These are phyloP conservation scores for Talaromyces ruber DNA, from an alignment of 495 filamentous ascomycete species.

Conservation along the genomic window DNA sequence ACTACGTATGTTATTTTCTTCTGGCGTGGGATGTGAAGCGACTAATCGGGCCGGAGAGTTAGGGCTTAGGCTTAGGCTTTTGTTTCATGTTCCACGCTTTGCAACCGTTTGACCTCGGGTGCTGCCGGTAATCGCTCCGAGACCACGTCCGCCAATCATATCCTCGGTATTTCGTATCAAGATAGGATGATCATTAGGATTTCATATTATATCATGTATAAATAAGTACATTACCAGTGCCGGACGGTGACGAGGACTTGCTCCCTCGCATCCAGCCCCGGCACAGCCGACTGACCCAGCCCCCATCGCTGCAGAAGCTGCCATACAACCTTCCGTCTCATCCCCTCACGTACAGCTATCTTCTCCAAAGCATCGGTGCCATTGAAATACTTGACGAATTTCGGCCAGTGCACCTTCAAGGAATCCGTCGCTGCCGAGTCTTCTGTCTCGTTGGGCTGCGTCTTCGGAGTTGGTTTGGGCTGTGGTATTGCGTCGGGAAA, in stretches of 20 bases:
- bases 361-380: conserved; percentile 81
- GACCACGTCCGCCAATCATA: background rate
- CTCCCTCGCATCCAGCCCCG: conserved; percentile 27
- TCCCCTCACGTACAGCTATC: conserved; percentile 67
- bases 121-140: background rate
- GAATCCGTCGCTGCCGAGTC: conserved; percentile 45
- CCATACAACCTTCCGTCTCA: conserved; percentile 79
- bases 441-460: conserved; percentile 30
- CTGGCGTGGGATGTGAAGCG: background rate
- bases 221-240: conserved; percentile 28
- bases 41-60: background rate
- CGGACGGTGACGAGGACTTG: conserved; percentile 34
- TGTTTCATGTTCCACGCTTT: background rate
- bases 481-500: conserved; percentile 33
- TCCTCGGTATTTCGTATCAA: background rate
- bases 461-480: conserved; percentile 21
- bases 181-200: background rate
- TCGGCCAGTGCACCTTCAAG: conserved; percentile 43
- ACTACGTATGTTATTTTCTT: background rate
- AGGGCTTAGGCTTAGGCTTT: background rate
- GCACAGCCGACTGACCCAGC: conserved; percentile 19
- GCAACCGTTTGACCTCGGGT: background rate
- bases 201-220: background rate
- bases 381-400: conserved; percentile 73
- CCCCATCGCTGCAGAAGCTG: conserved; percentile 43